These are phyloP conservation scores for Phialophora macrospora DNA, from an alignment of 2,329 filamentous ascomycete genomes.

Conservation along the genomic window DNA sequence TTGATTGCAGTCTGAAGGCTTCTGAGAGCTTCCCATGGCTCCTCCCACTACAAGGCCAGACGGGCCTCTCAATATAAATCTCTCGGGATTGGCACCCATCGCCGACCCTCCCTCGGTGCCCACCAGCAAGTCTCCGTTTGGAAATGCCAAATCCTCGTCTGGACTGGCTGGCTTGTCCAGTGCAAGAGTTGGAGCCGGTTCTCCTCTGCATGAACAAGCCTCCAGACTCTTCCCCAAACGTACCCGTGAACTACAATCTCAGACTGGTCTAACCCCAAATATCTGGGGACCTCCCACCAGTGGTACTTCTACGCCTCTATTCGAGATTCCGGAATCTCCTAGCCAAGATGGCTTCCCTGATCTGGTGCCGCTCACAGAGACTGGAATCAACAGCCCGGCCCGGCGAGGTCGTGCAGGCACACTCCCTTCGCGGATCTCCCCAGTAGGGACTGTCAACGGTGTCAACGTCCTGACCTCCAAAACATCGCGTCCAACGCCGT, in stretches of 20 bases:
- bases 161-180: conserved; percentile 54
- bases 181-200: conserved; percentile 83
- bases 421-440: conserved; percentile 91
- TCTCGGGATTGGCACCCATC: conserved; percentile 35
- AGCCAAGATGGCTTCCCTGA: conserved; percentile 91
- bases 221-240: conserved; percentile 87
- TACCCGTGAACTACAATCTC: conserved; percentile 96
- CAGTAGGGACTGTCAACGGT: conserved; percentile 67
- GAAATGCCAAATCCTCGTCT: conserved; percentile 34
- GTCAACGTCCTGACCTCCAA: conserved; percentile 69
- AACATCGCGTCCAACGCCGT: conserved; percentile 81
- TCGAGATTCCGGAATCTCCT: conserved; percentile 96
- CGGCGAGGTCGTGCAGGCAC: conserved; percentile 90
- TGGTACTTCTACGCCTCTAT: conserved; percentile 91
- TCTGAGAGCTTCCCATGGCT: conserved; percentile 32
- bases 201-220: conserved; percentile 90
- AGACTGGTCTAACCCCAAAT: conserved; percentile 80
- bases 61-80: conserved; percentile 37
- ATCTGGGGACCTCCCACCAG: conserved; percentile 96
- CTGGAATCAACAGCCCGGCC: conserved; percentile 66
- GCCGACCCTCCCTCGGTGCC: conserved; percentile 31
- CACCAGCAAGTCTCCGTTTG: conserved; percentile 38
- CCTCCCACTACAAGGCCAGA: conserved; percentile 33
- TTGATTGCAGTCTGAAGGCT: neutral
- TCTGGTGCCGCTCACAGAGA: conserved; percentile 73